Percentiles rank a stretch among this genome's conserved stretches.
phyloP scores from a whole-genome alignment of 805 yeast species.

The Barnettozyma populi region DNA sequence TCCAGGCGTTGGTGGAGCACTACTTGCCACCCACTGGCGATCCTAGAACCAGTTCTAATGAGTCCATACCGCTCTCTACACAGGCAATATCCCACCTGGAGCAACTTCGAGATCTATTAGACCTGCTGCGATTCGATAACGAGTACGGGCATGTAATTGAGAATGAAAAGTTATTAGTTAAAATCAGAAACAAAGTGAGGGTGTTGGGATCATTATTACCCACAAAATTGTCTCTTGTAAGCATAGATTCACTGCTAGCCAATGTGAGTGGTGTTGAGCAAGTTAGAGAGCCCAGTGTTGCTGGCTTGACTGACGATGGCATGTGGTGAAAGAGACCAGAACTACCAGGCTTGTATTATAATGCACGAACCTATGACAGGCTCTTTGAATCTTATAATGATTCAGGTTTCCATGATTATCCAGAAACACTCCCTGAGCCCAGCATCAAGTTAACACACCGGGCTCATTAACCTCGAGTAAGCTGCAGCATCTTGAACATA shows the following conservation, averaged over 20 bases:
- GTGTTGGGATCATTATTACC: slow-evolving; percentile 37
- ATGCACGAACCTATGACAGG: not conserved
- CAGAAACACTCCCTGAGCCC: not conserved
- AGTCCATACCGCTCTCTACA: slow-evolving; percentile 11
- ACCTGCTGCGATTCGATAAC: slow-evolving; percentile 36
- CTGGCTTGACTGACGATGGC: slow-evolving; percentile 22
- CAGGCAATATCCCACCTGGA: slow-evolving; percentile 22
- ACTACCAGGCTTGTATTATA: not conserved
- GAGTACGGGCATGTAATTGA: slow-evolving; percentile 50
- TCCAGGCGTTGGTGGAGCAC: slow-evolving; percentile 41
- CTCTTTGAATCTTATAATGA: not conserved
- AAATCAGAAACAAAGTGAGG: slow-evolving; percentile 59
- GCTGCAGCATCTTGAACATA: not conserved
- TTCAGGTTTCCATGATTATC: not conserved
- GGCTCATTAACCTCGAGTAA: not conserved
- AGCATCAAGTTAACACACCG: not conserved
- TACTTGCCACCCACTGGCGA: slow-evolving; percentile 28
- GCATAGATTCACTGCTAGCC: slow-evolving; percentile 12
- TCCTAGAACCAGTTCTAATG: slow-evolving; percentile 1
- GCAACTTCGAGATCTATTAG: slow-evolving; percentile 27
- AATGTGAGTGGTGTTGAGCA: slow-evolving; percentile 16
- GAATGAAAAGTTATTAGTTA: slow-evolving; percentile 45
- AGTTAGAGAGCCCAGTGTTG: slow-evolving; percentile 15
- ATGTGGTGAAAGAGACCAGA: slow-evolving; percentile 20
- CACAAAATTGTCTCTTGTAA: slow-evolving; percentile 11